phyloP scores from a whole-genome alignment of 768 basidiomycete genomes.

The Artomyces pyxidatus region DNA sequence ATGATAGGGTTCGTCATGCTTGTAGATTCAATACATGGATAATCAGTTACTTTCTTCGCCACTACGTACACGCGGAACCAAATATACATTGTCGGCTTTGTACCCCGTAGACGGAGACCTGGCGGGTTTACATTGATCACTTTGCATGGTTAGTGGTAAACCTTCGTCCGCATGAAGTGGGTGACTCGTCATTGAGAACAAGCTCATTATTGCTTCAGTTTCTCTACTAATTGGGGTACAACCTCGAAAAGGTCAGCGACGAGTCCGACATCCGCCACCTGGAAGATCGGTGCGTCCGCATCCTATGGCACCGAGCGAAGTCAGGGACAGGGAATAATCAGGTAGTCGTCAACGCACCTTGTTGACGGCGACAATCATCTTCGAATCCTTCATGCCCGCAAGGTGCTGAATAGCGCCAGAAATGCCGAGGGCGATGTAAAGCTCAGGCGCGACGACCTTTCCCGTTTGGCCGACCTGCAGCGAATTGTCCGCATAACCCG shows the following conservation, averaged over 20 bases:
- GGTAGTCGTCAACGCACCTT: slow-evolving; percentile 61
- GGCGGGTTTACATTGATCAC: too few species aligned
- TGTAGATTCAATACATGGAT: too few species aligned
- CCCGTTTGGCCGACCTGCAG: slow-evolving; percentile 99
- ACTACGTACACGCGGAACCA: too few species aligned
- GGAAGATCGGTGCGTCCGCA: slow-evolving; percentile 97
- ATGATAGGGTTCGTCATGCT: too few species aligned
- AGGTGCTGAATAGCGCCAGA: slow-evolving; percentile 98
- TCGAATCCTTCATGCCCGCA: slow-evolving; percentile 99
- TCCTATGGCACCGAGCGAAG: too few species aligned
- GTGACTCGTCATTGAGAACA: slow-evolving; percentile 1
- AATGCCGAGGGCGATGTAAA: slow-evolving; percentile 95
- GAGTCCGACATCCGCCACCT: slow-evolving; percentile 92
- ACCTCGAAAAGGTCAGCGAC: slow-evolving; percentile 90
- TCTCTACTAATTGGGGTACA: slow-evolving; percentile 85
- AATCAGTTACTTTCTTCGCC: too few species aligned
- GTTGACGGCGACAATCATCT: slow-evolving; percentile 96
- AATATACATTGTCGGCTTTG: too few species aligned
- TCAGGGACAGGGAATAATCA: too few species aligned
- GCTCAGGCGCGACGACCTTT: slow-evolving; percentile 93
- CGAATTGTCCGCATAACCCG: slow-evolving; percentile 96
- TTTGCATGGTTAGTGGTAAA: too few species aligned
- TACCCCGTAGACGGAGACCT: too few species aligned
- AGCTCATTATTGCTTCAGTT: slow-evolving; percentile 46
- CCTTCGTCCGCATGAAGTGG: too few species aligned